Evolutionary conservation across 169 alveolate species (phyloP).

Genomic region (Theileria orientalis): DNA sequence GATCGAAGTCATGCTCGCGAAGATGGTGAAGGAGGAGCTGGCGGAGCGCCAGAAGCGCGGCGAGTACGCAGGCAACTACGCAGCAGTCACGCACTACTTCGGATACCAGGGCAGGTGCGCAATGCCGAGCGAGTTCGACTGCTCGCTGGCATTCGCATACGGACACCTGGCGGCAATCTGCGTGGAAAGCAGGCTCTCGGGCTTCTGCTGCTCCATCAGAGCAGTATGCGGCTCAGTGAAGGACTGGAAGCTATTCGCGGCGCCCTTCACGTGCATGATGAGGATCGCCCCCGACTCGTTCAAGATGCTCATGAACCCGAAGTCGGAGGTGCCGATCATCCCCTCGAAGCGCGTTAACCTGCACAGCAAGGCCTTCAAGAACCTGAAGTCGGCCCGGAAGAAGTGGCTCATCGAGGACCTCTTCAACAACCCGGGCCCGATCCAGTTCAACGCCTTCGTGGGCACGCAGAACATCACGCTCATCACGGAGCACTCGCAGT

Average conservation of each 20-base stretch:
- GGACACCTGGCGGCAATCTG: slow-evolving; percentile 93
- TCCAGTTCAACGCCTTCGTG: slow-evolving; percentile 89
- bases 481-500: slow-evolving; percentile 86
- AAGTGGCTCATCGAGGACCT: slow-evolving; percentile 91
- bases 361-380: slow-evolving; percentile 83
- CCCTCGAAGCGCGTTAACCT: slow-evolving; percentile 91
- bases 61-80: slow-evolving; percentile 88
- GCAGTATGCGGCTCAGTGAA: slow-evolving; percentile 85
- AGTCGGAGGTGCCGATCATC: slow-evolving; percentile 85
- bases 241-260: slow-evolving; percentile 93
- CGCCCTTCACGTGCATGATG: slow-evolving; percentile 88
- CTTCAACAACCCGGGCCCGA: slow-evolving; percentile 97
- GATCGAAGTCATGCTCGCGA: slow-evolving; percentile 92
- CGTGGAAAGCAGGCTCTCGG: slow-evolving; percentile 92
- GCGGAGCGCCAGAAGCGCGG: slow-evolving; percentile 86
- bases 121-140: slow-evolving; percentile 95
- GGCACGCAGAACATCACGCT: slow-evolving; percentile 81
- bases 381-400: slow-evolving; percentile 77
- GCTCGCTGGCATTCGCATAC: slow-evolving; percentile 90
- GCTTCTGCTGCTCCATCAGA: slow-evolving; percentile 89
- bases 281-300: slow-evolving; percentile 75
- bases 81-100: slow-evolving; percentile 94
- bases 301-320: slow-evolving; percentile 52
- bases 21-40: slow-evolving; percentile 92
- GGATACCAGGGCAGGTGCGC: slow-evolving; percentile 98